Base-by-base conservation (phyloP, 129 eudicot genomes). In the Chrysanthemum seticuspe region DNA sequence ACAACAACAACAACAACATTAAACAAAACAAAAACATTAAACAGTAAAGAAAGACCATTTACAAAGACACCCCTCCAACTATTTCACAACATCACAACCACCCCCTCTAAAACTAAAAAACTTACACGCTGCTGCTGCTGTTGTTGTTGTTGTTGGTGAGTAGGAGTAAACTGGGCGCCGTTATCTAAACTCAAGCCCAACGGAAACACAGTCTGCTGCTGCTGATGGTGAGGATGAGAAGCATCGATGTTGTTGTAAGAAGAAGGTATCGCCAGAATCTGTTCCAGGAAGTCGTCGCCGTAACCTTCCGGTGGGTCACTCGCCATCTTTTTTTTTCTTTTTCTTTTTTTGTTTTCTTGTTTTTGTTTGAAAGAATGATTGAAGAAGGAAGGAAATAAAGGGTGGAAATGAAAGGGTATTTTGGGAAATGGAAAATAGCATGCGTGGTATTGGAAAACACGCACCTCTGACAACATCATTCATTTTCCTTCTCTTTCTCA, bases 241-340 rank as follows among this genome's bases (percentile, higher is more conserved):
- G 83, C 75, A 68, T 68, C 82, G 67, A 67, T 64, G 81, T 63
- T 67, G 75, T 84, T 36, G 47, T 40, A 40, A 40, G 47, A 86
- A 7, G 89, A 70, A 53, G 96, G 96, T 53, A 87, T 78, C 21
- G 93, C 84, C 54, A 90, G 93, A 45, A 90, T 90, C 66, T 90
- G 96, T 63, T 90, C 96, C n/a, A 90, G 87, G 76, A 90, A 90
- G 57, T 90, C 96, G 70, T 89, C 96, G 3, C 84, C 80, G 83
- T 83, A 85, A 0, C 88, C 88, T 71, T 85, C 91, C 75, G 93
- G 83, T 76, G 88, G 90, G 81, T 90, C 87, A 2, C 71, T 65
- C 45, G 93, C 88, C 96, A 90, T 90, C 8, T 40, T 40, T 40
- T 40, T 0, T 40, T 3, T 7, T 6, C 6, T 60, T 29, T 18